Evolutionary conservation across 257 asterid genomes (phyloP).

Genomic region (Sherardia arvensis): DNA sequence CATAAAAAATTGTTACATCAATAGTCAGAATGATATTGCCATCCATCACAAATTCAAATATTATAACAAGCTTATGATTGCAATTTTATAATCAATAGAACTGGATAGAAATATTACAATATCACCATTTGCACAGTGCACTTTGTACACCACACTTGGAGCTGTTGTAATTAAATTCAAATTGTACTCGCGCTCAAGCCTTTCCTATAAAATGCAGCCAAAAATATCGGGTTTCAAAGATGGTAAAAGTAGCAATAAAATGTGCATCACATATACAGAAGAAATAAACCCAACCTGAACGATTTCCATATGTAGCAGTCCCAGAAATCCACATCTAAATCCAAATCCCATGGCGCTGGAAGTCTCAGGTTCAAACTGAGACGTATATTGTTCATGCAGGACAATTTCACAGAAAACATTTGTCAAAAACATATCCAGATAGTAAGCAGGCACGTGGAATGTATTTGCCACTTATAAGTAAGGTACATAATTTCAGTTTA

Average conservation of each 20-base stretch:
- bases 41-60: background rate
- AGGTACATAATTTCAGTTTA: background rate
- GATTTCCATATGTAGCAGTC: slow-evolving; percentile 98
- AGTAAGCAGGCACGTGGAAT: background rate
- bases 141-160: slow-evolving; percentile 92
- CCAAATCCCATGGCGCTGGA: slow-evolving; percentile 99
- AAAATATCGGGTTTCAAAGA: slow-evolving; percentile 10
- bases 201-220: slow-evolving; percentile 52
- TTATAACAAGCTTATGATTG: background rate
- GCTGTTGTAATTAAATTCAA: slow-evolving; percentile 91
- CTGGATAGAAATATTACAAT: slow-evolving; percentile 58
- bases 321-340: slow-evolving; percentile 96
- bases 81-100: slow-evolving; percentile 1
- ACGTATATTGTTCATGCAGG: background rate
- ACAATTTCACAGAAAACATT: background rate
- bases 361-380: slow-evolving; percentile 90
- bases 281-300: slow-evolving; percentile 61
- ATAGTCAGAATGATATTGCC: background rate
- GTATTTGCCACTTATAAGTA: background rate
- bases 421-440: background rate
- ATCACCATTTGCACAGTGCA: slow-evolving; percentile 65
- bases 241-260: slow-evolving; percentile 9
- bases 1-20: background rate
- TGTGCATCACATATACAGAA: background rate
- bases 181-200: slow-evolving; percentile 95